Conservation (phyloP, 2,329 filamentous ascomycete species). For the Botrytis aclada region DNA sequence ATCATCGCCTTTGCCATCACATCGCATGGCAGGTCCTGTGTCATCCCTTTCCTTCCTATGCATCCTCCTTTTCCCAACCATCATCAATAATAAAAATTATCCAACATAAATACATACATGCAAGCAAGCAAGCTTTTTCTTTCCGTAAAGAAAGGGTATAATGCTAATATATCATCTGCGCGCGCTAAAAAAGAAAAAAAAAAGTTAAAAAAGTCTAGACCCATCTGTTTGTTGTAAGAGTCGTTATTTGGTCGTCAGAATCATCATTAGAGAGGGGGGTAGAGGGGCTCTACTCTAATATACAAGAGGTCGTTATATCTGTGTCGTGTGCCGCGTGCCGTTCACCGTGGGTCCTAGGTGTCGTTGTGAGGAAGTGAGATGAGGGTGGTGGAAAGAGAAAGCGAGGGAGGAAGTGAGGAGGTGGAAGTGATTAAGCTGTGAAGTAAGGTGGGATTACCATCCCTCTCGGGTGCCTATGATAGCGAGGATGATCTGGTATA, state of each 20-base stretch:
- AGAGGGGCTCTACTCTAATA: not conserved
- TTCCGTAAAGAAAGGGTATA: constrained; percentile 20
- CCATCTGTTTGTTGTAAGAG: not conserved
- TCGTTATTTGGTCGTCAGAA: constrained; percentile 6
- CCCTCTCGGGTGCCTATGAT: constrained; percentile 30
- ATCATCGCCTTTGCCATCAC: not conserved
- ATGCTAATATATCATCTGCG: constrained; percentile 15
- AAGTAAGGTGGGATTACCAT: constrained; percentile 22
- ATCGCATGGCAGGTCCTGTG: not conserved
- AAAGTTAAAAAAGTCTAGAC: not conserved
- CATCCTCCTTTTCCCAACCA: not conserved
- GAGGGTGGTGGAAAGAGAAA: not conserved
- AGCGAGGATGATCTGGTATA: constrained; percentile 32
- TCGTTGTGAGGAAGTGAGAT: not conserved
- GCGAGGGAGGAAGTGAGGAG: not conserved
- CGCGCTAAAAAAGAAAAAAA: not conserved
- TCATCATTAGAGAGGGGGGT: not conserved
- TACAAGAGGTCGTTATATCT: not conserved
- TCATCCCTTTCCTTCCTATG: not conserved
- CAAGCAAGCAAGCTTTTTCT: constrained; percentile 8
- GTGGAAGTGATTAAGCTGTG: not conserved
- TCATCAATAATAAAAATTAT: constrained; percentile 16
- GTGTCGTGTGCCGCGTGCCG: not conserved
- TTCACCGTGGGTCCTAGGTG: not conserved
- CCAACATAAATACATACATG: not conserved